Conservation (phyloP, 225 moss, liverwort and hornwort species). For the Marchantia polymorpha region DNA sequence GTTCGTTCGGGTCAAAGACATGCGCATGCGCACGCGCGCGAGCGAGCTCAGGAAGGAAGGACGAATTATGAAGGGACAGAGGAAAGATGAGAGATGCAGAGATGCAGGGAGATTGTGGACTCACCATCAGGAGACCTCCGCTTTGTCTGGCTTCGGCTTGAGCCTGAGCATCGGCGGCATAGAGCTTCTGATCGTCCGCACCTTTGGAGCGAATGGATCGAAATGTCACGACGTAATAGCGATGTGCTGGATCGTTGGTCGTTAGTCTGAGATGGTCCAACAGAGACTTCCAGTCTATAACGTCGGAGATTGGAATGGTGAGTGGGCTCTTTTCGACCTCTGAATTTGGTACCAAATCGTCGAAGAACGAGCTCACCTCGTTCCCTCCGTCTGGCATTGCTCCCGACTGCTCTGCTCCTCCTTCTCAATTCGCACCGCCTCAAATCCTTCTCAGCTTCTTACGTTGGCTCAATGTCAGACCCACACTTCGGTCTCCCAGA, state of each 20-base stretch:
- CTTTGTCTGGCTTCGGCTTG: conserved; percentile 75
- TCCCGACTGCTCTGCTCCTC: conserved; percentile 11
- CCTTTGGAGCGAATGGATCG: conserved; percentile 61
- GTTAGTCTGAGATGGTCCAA: conserved; percentile 27
- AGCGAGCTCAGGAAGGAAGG: not conserved
- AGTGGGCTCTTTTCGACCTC: conserved; percentile 60
- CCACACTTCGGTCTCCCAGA: no score
- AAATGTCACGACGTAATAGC: conserved; percentile 65
- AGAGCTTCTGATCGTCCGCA: conserved; percentile 58
- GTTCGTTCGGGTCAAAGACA: no score
- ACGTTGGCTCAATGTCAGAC: no score
- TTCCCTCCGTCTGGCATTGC: conserved; percentile 28
- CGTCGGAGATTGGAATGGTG: conserved; percentile 56
- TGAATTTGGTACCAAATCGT: conserved; percentile 57
- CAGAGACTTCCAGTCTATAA: conserved; percentile 61
- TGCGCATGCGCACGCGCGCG: no score
- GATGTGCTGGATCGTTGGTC: conserved; percentile 19
- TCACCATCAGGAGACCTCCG: conserved; percentile 73
- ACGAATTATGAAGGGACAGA: not conserved
- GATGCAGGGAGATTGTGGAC: not conserved
- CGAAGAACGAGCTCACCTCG: conserved; percentile 17
- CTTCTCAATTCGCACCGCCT: no score
- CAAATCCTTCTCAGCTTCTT: no score
- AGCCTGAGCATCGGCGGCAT: conserved; percentile 63
- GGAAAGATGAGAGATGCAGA: not conserved